Evolutionary conservation across 176 grass and related monocot genomes (phyloP), one percentile per base, ranked within the genome.

Genomic region (Carex kokanica): DNA sequence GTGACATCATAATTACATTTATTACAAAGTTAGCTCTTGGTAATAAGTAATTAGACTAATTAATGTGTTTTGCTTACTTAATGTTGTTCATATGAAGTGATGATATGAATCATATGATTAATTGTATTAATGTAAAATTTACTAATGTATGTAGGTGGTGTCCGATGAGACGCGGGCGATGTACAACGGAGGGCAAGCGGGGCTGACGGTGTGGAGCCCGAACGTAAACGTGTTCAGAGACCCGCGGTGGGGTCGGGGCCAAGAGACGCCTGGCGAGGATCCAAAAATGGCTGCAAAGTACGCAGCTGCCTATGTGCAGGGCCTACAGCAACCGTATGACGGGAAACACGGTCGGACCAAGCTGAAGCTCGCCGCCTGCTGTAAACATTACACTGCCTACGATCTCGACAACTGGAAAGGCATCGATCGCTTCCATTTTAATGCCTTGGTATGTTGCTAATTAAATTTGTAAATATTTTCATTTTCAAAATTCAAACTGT

Each of bases 371-470:
- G 95, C 95, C 13, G 95, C 95, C 55, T 94, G 90, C 90, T 98
- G 92, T 89, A 98, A 98, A 69, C 95, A 98, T 79, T 98, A 94
- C 95, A 98, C 95, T 2, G 95, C 95, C 18, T 94, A 98, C 85
- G 95, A 98, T 74, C 95, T 98, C 25, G 95, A 98, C 84, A 88
- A 68, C 25, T 94, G 89, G 95, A 86, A 88, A 0, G 89, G 89
- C 24, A 40, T 81, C 24, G 90, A 93, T 68, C 89, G 95, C 5
- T 98, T 78, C 88, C 89, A 94, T 79, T 94, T 98, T 87, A 93
- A 98, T 64, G 92, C 95, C 78, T 59, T 93, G 15, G 92, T 86
- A 88, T 51, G 17, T 69, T 47, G 9, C 43, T 47, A 47, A 10
- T 10, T 10, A 47, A 47, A 47, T 8, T 47, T 10, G 43, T 10